Conservation (phyloP, 2,329 filamentous ascomycete species). For the Monosporascus sp. region DNA sequence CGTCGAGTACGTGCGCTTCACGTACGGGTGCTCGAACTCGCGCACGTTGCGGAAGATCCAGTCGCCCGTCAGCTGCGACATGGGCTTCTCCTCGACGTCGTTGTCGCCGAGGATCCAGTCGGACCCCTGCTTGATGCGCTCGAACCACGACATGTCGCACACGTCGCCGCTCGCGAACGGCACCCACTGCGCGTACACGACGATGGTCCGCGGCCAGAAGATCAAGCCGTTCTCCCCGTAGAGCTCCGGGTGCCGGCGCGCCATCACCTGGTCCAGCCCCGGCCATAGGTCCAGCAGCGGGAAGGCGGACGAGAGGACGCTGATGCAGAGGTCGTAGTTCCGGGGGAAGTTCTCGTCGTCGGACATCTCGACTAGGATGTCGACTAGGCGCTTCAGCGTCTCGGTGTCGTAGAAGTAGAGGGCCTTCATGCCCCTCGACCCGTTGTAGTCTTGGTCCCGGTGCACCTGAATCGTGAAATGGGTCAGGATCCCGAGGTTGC, state of each 20-base stretch:
- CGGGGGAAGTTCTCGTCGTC: slow-evolving; percentile 37
- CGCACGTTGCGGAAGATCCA: slow-evolving; percentile 42
- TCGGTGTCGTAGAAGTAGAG: slow-evolving; percentile 35
- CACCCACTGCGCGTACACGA: slow-evolving; percentile 46
- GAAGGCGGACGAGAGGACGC: slow-evolving; percentile 37
- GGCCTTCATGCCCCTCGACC: slow-evolving; percentile 36
- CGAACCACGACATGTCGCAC: slow-evolving; percentile 29
- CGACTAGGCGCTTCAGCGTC: slow-evolving; percentile 32
- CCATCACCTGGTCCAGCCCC: slow-evolving; percentile 30
- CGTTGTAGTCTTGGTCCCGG: slow-evolving; percentile 32
- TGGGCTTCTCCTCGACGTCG: slow-evolving; percentile 33
- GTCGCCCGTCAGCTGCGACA: slow-evolving; percentile 37
- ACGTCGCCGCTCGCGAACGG: slow-evolving; percentile 31
- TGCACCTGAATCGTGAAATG: slow-evolving; percentile 46
- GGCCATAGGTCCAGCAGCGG: slow-evolving; percentile 31
- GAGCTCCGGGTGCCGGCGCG: slow-evolving; percentile 28
- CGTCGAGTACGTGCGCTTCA: slow-evolving; percentile 41
- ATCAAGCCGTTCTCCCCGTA: slow-evolving; percentile 31
- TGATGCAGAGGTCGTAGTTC: slow-evolving; percentile 43
- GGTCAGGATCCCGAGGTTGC: slow-evolving; percentile 51
- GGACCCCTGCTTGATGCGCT: slow-evolving; percentile 32
- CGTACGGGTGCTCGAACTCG: slow-evolving; percentile 44
- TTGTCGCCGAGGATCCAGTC: slow-evolving; percentile 29
- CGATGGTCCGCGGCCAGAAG: slow-evolving; percentile 34
- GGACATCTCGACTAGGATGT: slow-evolving; percentile 37